Conservation (phyloP, 2,329 filamentous ascomycete genomes). For the Fusarium brevicatenulatum region DNA sequence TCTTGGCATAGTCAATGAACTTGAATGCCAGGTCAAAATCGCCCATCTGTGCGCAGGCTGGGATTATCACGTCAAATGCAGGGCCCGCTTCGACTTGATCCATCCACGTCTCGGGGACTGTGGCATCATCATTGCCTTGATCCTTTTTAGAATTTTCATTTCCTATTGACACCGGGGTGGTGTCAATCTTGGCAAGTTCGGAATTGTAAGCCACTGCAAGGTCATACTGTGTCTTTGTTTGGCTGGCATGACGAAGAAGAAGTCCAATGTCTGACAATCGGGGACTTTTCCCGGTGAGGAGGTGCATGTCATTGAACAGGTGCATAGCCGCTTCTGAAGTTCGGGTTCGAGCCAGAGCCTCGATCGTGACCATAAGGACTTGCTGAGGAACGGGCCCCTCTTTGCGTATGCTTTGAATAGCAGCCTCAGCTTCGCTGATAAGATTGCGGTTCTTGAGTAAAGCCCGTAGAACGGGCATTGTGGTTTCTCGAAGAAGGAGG, state of each 20-base stretch:
- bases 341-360: constrained; percentile 45
- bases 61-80: constrained; percentile 44
- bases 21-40: constrained; percentile 51
- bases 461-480: constrained; percentile 68
- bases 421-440: constrained; percentile 62
- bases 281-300: constrained; percentile 45
- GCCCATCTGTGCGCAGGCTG: constrained; percentile 42
- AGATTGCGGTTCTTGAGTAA: constrained; percentile 60
- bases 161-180: not conserved
- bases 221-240: constrained; percentile 37
- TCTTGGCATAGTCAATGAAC: constrained; percentile 36
- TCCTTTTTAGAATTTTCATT: not conserved
- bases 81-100: constrained; percentile 15
- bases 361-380: constrained; percentile 49
- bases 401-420: constrained; percentile 64
- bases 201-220: constrained; percentile 48
- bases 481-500: constrained; percentile 67
- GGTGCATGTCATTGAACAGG: constrained; percentile 46
- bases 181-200: constrained; percentile 25
- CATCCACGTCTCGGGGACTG: constrained; percentile 13
- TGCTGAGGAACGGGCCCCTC: constrained; percentile 52
- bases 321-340: constrained; percentile 48
- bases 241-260: constrained; percentile 46
- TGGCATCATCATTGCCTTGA: not conserved
- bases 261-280: constrained; percentile 43